Conservation (phyloP, 2,329 filamentous ascomycete species). For the Aspergillus sp. region DNA sequence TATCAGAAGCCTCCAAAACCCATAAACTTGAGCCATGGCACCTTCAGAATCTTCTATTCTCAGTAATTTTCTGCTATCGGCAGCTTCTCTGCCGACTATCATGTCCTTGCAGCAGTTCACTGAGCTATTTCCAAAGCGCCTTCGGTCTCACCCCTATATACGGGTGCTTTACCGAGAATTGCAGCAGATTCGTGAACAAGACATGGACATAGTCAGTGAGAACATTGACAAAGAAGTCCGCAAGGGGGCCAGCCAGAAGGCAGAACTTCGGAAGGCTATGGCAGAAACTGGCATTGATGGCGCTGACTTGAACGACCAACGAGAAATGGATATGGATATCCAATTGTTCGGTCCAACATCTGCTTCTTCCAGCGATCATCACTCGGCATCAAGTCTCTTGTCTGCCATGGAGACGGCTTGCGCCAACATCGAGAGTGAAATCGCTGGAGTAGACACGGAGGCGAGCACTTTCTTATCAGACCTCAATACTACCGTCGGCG, state of each 20-base stretch:
- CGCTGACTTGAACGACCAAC: conserved; percentile 32
- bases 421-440: conserved; percentile 65
- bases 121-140: conserved; percentile 68
- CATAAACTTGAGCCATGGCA: conserved; percentile 55
- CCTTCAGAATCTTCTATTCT: conserved; percentile 75
- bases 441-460: conserved; percentile 65
- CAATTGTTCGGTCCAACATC: conserved; percentile 60
- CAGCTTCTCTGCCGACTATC: conserved; percentile 71
- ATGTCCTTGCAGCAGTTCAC: conserved; percentile 74
- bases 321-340: conserved; percentile 47
- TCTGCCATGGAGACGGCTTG: conserved; percentile 69
- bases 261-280: conserved; percentile 36
- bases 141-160: conserved; percentile 66
- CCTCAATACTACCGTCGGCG: conserved; percentile 66
- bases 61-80: conserved; percentile 73
- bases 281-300: conserved; percentile 34
- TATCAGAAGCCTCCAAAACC: not conserved
- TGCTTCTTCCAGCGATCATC: conserved; percentile 44
- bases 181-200: conserved; percentile 68
- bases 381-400: conserved; percentile 65
- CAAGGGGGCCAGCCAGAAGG: conserved; percentile 37
- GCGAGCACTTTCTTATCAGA: conserved; percentile 59
- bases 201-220: conserved; percentile 65
- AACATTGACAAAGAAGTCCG: conserved; percentile 46
- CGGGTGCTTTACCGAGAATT: conserved; percentile 75